A percentile compares a stretch with the other conserved stretches of the same genome.
These are phyloP conservation scores for Sicyos baderoa DNA, from an alignment of 306 rosid species.

Conservation along the genomic window DNA sequence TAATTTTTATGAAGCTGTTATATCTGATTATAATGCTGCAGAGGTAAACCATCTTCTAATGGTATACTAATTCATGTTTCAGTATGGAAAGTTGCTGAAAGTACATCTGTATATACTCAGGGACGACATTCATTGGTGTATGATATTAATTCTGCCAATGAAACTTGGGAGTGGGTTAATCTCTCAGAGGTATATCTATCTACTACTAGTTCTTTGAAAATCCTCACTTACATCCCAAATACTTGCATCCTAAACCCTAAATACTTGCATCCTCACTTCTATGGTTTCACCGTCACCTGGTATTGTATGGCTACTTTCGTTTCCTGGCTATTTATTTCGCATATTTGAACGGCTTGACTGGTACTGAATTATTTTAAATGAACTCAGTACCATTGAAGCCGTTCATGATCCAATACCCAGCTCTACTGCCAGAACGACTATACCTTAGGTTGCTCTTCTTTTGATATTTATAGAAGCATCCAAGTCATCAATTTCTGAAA, in stretches of 20 bases:
- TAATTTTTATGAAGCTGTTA: constrained; percentile 84
- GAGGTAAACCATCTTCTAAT: constrained; percentile 36
- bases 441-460: constrained; percentile 1
- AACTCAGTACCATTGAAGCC: too few species aligned
- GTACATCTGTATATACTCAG: constrained; percentile 34
- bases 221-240: too few species aligned
- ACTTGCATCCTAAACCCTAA: background rate
- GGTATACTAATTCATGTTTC: background rate
- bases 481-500: background rate
- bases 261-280: background rate
- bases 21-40: constrained; percentile 51
- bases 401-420: too few species aligned
- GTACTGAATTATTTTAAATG: too few species aligned
- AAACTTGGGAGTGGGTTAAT: constrained; percentile 89
- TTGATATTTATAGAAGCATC: constrained; percentile 15
- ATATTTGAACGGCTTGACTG: too few species aligned
- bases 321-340: background rate
- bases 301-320: background rate
- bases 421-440: background rate
- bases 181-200: constrained; percentile 65
- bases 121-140: constrained; percentile 77
- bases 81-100: constrained; percentile 19
- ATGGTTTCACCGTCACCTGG: background rate
- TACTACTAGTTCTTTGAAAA: constrained; percentile 16
- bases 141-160: constrained; percentile 58